These are phyloP conservation scores for Choanephora cucurbitarum DNA, from an alignment of 371 early-diverging fungal species.

Conservation along the genomic window DNA sequence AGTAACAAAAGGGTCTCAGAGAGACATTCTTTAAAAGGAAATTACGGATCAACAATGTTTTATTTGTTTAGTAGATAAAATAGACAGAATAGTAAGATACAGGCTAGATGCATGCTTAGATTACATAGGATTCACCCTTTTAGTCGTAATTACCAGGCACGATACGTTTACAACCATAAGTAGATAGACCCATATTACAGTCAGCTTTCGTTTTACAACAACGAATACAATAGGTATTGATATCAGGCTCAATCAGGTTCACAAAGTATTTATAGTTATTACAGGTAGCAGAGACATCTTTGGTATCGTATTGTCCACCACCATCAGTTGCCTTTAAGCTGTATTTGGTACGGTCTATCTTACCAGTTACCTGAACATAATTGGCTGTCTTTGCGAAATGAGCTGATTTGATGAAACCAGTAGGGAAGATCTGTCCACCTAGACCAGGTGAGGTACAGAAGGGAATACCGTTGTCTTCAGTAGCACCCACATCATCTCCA, in stretches of 20 bases:
- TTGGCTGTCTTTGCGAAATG: constrained; percentile 24
- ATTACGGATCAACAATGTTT: no score
- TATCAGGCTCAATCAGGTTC: constrained; percentile 43
- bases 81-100: no score
- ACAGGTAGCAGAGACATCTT: constrained; percentile 28
- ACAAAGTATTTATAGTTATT: constrained; percentile 47
- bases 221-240: constrained; percentile 41
- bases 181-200: constrained; percentile 18
- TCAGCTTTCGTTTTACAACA: constrained; percentile 22
- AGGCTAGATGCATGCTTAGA: no score
- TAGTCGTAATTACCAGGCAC: constrained; percentile 28
- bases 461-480: constrained; percentile 39
- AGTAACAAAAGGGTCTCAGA: no score
- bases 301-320: constrained; percentile 51
- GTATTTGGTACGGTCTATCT: constrained; percentile 28
- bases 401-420: constrained; percentile 35
- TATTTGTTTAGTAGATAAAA: no score
- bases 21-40: no score
- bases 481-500: constrained; percentile 38
- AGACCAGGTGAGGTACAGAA: constrained; percentile 35
- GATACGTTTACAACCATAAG: constrained; percentile 20
- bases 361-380: constrained; percentile 47
- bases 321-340: constrained; percentile 24
- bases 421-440: constrained; percentile 32
- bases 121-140: background rate